Evolutionary conservation across 805 yeast genomes (phyloP).

Genomic region (Ogataea pini): DNA sequence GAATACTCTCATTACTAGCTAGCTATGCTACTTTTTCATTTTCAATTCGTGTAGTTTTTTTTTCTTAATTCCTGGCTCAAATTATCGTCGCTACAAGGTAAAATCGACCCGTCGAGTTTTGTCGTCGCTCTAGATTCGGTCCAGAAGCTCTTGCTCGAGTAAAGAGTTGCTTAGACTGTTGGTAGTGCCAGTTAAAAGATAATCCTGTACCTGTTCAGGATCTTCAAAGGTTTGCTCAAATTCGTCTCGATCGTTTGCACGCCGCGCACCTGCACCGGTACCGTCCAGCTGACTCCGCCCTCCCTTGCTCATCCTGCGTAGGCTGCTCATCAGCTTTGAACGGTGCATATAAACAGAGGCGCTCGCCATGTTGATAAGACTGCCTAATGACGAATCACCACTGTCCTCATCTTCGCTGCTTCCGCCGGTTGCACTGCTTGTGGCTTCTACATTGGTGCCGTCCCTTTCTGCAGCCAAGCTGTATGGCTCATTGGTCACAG

Average conservation of each 20-base stretch:
- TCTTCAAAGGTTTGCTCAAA: not conserved
- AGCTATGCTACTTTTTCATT: constrained; percentile 12
- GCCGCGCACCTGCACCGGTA: not conserved
- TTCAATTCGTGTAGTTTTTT: not conserved
- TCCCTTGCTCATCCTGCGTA: not conserved
- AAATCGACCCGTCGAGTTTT: constrained; percentile 1
- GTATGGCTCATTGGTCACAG: not conserved
- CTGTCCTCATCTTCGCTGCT: constrained; percentile 4
- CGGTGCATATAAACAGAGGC: constrained; percentile 31
- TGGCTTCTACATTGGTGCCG: not conserved
- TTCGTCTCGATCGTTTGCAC: not conserved
- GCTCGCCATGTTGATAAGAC: constrained; percentile 25
- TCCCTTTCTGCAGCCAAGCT: not conserved
- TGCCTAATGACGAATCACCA: constrained; percentile 16
- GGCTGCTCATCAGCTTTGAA: constrained; percentile 15
- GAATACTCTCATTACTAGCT: too few relatives aligned
- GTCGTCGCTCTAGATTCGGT: constrained; percentile 14
- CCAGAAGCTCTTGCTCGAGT: constrained; percentile 31
- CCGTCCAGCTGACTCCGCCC: not conserved
- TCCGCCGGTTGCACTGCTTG: not conserved
- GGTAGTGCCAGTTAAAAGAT: constrained; percentile 23
- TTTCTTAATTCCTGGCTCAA: not conserved
- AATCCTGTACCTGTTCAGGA: constrained; percentile 8
- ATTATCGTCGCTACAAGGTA: not conserved
- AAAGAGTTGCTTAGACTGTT: constrained; percentile 30